Evolutionary conservation across 495 filamentous ascomycete species (phyloP).

Genomic region (Aspergillus bridgeri): DNA sequence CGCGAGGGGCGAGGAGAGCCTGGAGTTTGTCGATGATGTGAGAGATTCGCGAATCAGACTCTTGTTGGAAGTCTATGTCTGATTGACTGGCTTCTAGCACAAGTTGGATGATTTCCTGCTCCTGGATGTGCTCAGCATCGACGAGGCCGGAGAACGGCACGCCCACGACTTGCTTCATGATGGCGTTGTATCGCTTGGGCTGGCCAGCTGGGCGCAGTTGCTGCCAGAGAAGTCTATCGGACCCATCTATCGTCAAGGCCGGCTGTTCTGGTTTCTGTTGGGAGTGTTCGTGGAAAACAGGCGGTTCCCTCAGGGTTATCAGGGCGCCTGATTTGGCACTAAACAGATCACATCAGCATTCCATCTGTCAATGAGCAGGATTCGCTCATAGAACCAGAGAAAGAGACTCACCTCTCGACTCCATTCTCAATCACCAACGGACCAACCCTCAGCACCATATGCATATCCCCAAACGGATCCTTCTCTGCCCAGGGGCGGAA

Average conservation of each 20-base stretch:
- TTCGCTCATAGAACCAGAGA: background rate
- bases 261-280: background rate
- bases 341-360: background rate
- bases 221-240: conserved; percentile 17
- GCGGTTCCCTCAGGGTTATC: conserved; percentile 27
- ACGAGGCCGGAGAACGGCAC: conserved; percentile 30
- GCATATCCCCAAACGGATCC: conserved; percentile 36
- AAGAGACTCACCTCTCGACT: conserved; percentile 18
- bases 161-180: conserved; percentile 43
- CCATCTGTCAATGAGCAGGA: no score
- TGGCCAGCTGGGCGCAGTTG: conserved; percentile 12
- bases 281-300: conserved; percentile 21
- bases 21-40: conserved; percentile 11
- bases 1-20: conserved; percentile 10
- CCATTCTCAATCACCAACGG: conserved; percentile 43
- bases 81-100: conserved; percentile 14
- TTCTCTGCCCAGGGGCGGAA: conserved; percentile 24
- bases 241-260: conserved; percentile 15
- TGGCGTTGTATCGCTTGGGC: conserved; percentile 34
- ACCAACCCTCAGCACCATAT: conserved; percentile 40
- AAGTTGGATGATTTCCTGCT: conserved; percentile 26
- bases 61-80: background rate
- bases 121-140: conserved; percentile 1
- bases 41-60: background rate
- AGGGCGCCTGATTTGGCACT: conserved; percentile 28